Base-by-base conservation (phyloP, 1,284 basidiomycete genomes). In the Malassezia brasiliensis region DNA sequence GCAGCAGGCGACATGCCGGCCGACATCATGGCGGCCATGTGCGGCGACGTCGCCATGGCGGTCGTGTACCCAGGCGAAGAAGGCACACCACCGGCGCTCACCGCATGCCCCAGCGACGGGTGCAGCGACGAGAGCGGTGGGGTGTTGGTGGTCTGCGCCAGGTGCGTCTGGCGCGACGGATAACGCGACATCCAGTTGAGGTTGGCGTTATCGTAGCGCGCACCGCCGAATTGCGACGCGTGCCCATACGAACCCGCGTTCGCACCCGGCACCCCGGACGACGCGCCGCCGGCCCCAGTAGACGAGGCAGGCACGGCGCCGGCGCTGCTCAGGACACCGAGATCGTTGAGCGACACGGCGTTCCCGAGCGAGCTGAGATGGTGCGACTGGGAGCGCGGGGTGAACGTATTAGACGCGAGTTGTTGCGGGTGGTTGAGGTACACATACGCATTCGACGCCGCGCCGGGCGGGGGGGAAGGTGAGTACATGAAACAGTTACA, bases 41-140 rank as follows among this genome's bases (percentile, higher is more conserved):
- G 63, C 5, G 67, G 66, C 36, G 56, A 42, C 50, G 50, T 65
- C 56, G 17, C 63, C 41, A 68, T 55, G 2, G 22, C 40, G 22
- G 41, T 48, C 3, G 46, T 51, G 44, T 65, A 69, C 17, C 55
- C 66, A 5, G 70, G 70, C 2, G 68, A 71, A 7, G 67, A 62
- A 2, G 70, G 67, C 14, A 51, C 61, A 36, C 58, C 59, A 6
- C 15, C 30, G 6, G 20, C 14, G 22, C 3, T 61, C 62, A 42
- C 40, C 4, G 32, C 32, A 36, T 67, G 65, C 41, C 56, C 56
- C 28, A 71, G 51, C 36, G 66, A 64, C 22, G 57, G 62, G 12
- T 67, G 69, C 44, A 69, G 52, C 11, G 40, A 42, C 36, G 66
- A 65, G 40, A 72, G 54, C 15, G 66, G 65, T n/a, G 68, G 61